A percentile compares a stretch with the other conserved stretches of the same genome.
These are phyloP conservation scores for Candolleomyces aberdarensis DNA, from an alignment of 768 basidiomycete genomes.

Conservation along the genomic window DNA sequence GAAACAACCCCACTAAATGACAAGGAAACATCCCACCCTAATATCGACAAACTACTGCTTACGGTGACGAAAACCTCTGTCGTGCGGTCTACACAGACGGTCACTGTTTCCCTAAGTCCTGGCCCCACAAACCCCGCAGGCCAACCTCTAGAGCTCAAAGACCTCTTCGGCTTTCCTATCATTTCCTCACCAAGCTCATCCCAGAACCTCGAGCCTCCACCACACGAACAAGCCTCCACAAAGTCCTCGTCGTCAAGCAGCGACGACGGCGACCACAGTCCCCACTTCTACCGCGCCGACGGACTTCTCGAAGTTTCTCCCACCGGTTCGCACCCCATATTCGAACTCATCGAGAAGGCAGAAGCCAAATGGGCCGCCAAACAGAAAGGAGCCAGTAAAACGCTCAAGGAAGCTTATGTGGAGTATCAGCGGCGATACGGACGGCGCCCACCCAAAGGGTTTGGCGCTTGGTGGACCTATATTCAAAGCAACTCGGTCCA, in stretches of 20 bases:
- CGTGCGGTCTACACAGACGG: constrained; percentile 1
- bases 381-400: constrained; percentile 65
- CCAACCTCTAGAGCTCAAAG: background rate
- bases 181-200: background rate
- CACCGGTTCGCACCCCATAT: constrained; percentile 66
- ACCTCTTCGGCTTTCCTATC: constrained; percentile 5
- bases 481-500: constrained; percentile 63
- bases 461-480: constrained; percentile 58
- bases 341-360: constrained; percentile 69
- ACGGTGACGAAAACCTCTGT: background rate
- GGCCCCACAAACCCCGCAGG: background rate
- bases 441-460: constrained; percentile 77
- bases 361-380: constrained; percentile 61
- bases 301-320: constrained; percentile 41
- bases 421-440: constrained; percentile 78
- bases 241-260: constrained; percentile 13
- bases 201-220: background rate
- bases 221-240: background rate
- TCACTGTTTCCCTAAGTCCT: background rate
- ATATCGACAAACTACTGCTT: background rate
- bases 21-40: background rate
- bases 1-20: background rate
- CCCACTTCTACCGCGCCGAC: constrained; percentile 32
- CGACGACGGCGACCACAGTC: background rate
- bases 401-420: constrained; percentile 67